A percentile compares a stretch with the other conserved stretches of the same genome.
Evolutionary conservation across 1,139 yeast genomes (phyloP).

Genomic region (Pichia sp.): DNA sequence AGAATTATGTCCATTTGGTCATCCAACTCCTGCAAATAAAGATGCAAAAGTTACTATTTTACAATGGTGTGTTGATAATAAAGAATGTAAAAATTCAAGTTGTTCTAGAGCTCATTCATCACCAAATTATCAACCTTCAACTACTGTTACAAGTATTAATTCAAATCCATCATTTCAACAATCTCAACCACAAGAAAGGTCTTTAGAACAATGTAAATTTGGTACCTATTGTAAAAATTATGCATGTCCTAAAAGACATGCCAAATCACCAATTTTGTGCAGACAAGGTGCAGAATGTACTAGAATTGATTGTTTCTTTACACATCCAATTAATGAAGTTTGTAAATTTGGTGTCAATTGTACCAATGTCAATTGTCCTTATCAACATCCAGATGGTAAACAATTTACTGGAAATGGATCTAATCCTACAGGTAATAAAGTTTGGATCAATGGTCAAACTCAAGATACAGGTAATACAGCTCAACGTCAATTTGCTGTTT

Average conservation of each 20-base stretch:
- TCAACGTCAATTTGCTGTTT: slow-evolving; percentile 67
- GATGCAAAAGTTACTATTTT: slow-evolving; percentile 59
- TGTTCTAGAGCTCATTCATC: slow-evolving; percentile 83
- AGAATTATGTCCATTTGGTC: slow-evolving; percentile 79
- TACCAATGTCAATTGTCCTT: slow-evolving; percentile 61
- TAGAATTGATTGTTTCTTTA: slow-evolving; percentile 72
- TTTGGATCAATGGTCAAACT: slow-evolving; percentile 37
- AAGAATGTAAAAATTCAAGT: slow-evolving; percentile 48
- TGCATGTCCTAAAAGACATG: slow-evolving; percentile 79
- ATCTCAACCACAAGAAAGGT: slow-evolving; percentile 34
- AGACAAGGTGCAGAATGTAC: slow-evolving; percentile 75
- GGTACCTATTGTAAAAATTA: slow-evolving; percentile 68
- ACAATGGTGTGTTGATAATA: slow-evolving; percentile 73
- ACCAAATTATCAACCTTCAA: slow-evolving; percentile 38
- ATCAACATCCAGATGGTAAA: slow-evolving; percentile 74
- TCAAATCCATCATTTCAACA: too few species aligned
- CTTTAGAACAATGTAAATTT: slow-evolving; percentile 76
- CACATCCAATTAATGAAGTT: slow-evolving; percentile 70
- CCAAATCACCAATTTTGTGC: slow-evolving; percentile 62
- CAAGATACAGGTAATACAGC: slow-evolving; percentile 31
- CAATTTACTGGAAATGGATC: slow-evolving; percentile 20
- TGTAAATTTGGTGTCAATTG: slow-evolving; percentile 78
- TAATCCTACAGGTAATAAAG: slow-evolving; percentile 29
- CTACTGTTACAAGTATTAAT: not conserved
- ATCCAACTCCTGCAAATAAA: slow-evolving; percentile 80